phyloP scores from a whole-genome alignment of 2,329 filamentous ascomycete species.

The Monilinia fructigena region DNA sequence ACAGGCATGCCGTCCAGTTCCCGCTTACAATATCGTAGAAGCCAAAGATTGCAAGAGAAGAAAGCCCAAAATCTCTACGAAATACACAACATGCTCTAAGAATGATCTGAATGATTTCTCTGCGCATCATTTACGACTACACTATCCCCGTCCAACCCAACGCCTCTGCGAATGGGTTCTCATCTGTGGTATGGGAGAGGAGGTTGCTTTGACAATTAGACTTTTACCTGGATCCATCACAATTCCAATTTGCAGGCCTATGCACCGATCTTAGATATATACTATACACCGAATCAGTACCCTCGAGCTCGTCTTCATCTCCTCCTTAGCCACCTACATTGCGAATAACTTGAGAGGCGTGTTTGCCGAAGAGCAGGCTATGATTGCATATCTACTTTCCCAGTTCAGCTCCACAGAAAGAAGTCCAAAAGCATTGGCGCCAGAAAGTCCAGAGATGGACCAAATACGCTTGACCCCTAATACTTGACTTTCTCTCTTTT shows the following conservation, averaged over 20 bases:
- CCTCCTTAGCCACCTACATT: conserved; percentile 73
- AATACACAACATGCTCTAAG: conserved; percentile 81
- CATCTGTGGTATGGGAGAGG: conserved; percentile 43
- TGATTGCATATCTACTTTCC: conserved; percentile 74
- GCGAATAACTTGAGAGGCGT: conserved; percentile 73
- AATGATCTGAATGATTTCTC: conserved; percentile 86
- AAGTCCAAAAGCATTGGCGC: conserved; percentile 48
- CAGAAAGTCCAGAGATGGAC: no score
- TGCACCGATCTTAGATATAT: conserved; percentile 70
- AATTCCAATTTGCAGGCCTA: conserved; percentile 67
- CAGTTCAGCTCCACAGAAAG: conserved; percentile 52
- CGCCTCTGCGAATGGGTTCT: conserved; percentile 34
- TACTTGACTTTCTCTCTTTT: conserved; percentile 96
- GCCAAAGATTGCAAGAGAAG: conserved; percentile 61
- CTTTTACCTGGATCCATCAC: conserved; percentile 63
- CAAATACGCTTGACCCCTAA: conserved; percentile 66
- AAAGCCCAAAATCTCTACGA: conserved; percentile 69
- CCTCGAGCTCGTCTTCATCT: conserved; percentile 68
- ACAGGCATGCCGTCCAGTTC: conserved; percentile 83
- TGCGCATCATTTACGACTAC: conserved; percentile 75
- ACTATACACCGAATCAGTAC: conserved; percentile 69
- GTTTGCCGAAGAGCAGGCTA: conserved; percentile 85
- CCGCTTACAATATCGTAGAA: conserved; percentile 79
- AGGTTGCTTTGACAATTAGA: conserved; percentile 67
- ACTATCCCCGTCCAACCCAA: conserved; percentile 49